Base-by-base conservation (phyloP, 2,329 filamentous ascomycete genomes). In the Penicillium sclerotiorum region DNA sequence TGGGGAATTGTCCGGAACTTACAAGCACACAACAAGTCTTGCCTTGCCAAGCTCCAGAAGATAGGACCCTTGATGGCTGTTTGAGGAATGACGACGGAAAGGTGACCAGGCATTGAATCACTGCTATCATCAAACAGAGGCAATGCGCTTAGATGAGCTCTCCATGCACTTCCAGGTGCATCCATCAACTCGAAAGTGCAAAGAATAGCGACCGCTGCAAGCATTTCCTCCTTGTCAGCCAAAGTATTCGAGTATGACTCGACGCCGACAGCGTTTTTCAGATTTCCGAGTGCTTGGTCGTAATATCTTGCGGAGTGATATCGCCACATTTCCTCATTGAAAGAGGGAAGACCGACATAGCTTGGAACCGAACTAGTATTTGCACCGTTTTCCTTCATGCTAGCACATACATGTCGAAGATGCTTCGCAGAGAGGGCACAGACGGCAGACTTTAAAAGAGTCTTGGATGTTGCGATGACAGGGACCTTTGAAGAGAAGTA, bases 391-490 rank as follows among this genome's bases (percentile, higher is more conserved):
- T 35, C 18, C 33, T 21, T 28, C 22, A 22, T 37, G 22, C 17
- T 39, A 35, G 15, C 42, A 32, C 38, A 51, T 4, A 56, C 7
- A 41, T 52, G 53, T n/a, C 45, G 33, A 15, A 66, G 49, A 36
- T 64, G 62, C 28, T 65, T 65, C 3, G 63, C 59, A 20, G 63
- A 57, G 6, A 66, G 61, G 8, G 63, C 62, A 21, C 62, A 63
- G 21, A 62, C 56, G 12, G 62, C 61, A 20, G 62, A 61, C 22
- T 57, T 56, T 22, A 66, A 41, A 47, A 65, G 52, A 15, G 57
- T 52, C 33, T 59, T 60, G 37, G 61, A 23, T 17, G 58, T 50
- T 7, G 60, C 63, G 22, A 63, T 54, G 17, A 65, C 50, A 8
- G 63, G 60, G 4, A 63, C 58, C 28, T 61, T 64, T 9, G 53